Evolutionary conservation across 2,329 filamentous ascomycete genomes (phyloP).

Genomic region (Xylariaceae sp.): DNA sequence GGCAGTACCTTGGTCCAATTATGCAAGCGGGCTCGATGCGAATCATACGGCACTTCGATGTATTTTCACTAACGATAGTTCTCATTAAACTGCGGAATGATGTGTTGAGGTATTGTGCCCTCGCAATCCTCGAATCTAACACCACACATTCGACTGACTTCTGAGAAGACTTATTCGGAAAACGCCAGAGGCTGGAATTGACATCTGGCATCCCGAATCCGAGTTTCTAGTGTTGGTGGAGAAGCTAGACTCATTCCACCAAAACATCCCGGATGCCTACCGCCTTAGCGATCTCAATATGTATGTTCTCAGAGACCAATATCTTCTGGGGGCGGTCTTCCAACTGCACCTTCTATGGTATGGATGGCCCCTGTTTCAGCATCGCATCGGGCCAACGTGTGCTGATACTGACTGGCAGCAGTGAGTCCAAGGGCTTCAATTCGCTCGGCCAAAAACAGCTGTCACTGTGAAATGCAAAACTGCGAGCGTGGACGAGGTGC

Average conservation of each 20-base stretch:
- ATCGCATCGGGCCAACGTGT: too few species aligned
- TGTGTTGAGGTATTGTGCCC: not conserved
- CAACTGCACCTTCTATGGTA: not conserved
- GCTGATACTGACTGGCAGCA: too few species aligned
- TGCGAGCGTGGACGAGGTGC: too few species aligned
- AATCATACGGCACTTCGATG: not conserved
- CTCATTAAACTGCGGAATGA: not conserved
- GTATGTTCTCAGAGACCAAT: not conserved
- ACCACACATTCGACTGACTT: not conserved
- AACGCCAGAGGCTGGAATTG: not conserved
- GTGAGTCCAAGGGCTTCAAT: too few species aligned
- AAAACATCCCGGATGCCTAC: not conserved
- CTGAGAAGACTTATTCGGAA: not conserved
- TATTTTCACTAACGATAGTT: not conserved
- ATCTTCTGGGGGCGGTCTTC: not conserved
- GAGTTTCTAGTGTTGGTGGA: not conserved
- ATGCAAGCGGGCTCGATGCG: not conserved
- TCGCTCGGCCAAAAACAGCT: too few species aligned
- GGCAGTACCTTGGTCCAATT: not conserved
- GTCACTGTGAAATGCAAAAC: too few species aligned
- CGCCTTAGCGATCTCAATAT: not conserved
- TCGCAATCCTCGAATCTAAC: not conserved
- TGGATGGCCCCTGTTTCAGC: too few species aligned
- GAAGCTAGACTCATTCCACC: not conserved
- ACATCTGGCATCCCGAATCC: not conserved